Evolutionary conservation across 2,329 filamentous ascomycete species (phyloP).

Genomic region (Fusarium irregulare): DNA sequence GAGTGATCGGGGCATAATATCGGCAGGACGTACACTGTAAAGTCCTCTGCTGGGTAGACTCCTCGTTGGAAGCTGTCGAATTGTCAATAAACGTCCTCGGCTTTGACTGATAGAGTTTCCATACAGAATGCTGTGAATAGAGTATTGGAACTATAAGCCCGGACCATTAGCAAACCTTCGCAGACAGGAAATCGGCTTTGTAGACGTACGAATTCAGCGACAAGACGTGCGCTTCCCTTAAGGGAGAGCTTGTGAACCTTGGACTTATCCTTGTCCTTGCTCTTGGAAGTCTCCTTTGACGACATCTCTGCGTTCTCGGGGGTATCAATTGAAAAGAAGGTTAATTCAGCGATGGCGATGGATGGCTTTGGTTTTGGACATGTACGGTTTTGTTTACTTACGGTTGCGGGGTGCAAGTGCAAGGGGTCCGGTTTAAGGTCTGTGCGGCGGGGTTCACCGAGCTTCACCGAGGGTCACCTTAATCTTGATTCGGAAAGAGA

Average conservation of each 20-base stretch:
- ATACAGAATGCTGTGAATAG: slow-evolving; percentile 94
- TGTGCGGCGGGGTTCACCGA: slow-evolving; percentile 45
- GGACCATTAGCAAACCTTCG: slow-evolving; percentile 30
- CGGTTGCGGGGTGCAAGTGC: slow-evolving; percentile 42
- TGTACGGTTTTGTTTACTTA: slow-evolving; percentile 45
- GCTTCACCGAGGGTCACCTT: slow-evolving; percentile 35
- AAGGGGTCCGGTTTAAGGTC: slow-evolving; percentile 31
- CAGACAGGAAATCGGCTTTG: background rate
- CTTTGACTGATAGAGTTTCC: background rate
- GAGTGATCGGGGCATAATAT: background rate
- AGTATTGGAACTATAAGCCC: slow-evolving; percentile 84
- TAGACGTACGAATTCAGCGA: slow-evolving; percentile 90
- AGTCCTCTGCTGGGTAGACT: slow-evolving; percentile 94
- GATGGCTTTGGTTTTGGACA: slow-evolving; percentile 5
- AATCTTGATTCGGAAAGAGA: background rate
- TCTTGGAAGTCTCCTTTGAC: slow-evolving; percentile 47
- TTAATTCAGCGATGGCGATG: background rate
- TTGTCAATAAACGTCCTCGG: slow-evolving; percentile 1
- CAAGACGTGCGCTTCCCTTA: slow-evolving; percentile 84
- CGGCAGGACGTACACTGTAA: slow-evolving; percentile 76
- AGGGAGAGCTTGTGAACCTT: slow-evolving; percentile 96
- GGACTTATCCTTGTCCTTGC: slow-evolving; percentile 72
- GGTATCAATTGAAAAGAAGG: background rate
- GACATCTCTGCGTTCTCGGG: slow-evolving; percentile 41
- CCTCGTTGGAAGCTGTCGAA: slow-evolving; percentile 80